Evolutionary conservation across 176 grass and related monocot genomes (phyloP).

Genomic region (Raddia distichophylla): DNA sequence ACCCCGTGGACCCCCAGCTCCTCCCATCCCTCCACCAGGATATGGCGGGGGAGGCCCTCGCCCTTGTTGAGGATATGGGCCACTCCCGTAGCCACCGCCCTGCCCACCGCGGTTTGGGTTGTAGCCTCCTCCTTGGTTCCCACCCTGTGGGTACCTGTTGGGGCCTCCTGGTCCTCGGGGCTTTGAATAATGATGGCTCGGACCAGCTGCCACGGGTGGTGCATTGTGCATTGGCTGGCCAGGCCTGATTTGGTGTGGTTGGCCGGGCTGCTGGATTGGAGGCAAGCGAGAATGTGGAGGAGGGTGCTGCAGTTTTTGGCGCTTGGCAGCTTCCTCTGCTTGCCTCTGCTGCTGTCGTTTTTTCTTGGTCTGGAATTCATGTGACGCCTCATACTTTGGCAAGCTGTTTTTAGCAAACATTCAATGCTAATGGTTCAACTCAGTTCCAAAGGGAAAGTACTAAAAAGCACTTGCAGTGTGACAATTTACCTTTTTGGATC

Average conservation of each 20-base stretch:
- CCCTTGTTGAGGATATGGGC: constrained; percentile 70
- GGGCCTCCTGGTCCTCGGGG: constrained; percentile 79
- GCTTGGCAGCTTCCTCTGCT: constrained; percentile 88
- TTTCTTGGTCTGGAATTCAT: constrained; percentile 97
- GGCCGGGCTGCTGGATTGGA: constrained; percentile 82
- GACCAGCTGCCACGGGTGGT: constrained; percentile 65
- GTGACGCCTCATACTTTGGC: constrained; percentile 84
- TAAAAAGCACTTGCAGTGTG: not conserved
- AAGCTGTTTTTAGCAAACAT: constrained; percentile 55
- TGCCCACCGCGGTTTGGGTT: constrained; percentile 78
- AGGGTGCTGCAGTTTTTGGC: constrained; percentile 88
- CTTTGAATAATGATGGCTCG: constrained; percentile 83
- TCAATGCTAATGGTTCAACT: not conserved
- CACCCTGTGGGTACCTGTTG: constrained; percentile 71
- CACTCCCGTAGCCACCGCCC: constrained; percentile 67
- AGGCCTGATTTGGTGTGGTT: constrained; percentile 68
- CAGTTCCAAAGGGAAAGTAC: not conserved
- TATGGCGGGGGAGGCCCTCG: constrained; percentile 69
- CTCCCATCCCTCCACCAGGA: constrained; percentile 52
- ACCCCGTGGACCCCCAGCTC: constrained; percentile 46
- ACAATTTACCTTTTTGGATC: constrained; percentile 75
- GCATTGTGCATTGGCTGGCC: constrained; percentile 72
- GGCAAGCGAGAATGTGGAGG: constrained; percentile 84
- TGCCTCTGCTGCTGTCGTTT: constrained; percentile 93
- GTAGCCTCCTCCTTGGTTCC: constrained; percentile 61